phyloP scores from a whole-genome alignment of 441 rosid genomes.

The Hypseocharis bilobata region DNA sequence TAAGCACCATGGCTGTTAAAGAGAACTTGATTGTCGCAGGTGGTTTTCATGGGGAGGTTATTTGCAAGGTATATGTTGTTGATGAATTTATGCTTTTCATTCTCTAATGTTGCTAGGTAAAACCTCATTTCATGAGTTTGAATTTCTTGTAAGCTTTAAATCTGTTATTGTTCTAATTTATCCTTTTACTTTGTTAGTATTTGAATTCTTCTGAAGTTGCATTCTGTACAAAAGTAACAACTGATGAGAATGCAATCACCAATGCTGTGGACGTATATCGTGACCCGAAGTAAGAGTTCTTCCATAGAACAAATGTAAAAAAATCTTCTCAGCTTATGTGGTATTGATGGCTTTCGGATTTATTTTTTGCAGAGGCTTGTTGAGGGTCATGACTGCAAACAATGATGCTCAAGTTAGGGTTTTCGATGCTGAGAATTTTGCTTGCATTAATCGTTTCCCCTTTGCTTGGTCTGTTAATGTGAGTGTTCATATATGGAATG shows the following conservation, averaged over 20 bases:
- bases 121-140: not conserved
- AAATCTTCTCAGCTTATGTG: not conserved
- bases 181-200: conserved; percentile 27
- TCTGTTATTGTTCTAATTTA: not conserved
- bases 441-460: conserved; percentile 34
- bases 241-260: conserved; percentile 55
- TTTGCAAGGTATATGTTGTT: conserved; percentile 45
- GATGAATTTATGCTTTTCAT: not conserved
- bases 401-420: conserved; percentile 50
- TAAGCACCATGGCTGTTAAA: conserved; percentile 62
- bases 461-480: conserved; percentile 65
- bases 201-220: conserved; percentile 40
- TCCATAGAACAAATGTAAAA: not conserved
- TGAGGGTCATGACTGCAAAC: conserved; percentile 47
- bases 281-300: conserved; percentile 29
- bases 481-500: conserved; percentile 16
- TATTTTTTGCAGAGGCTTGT: conserved; percentile 37
- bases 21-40: conserved; percentile 56
- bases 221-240: conserved; percentile 45
- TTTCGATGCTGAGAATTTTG: conserved; percentile 44
- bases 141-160: no score
- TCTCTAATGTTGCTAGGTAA: not conserved
- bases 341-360: not conserved
- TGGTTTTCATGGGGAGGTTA: conserved; percentile 65
- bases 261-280: conserved; percentile 51